These are phyloP conservation scores for Rhynchosporium secalis DNA, from an alignment of 2,329 filamentous ascomycete species.

Conservation along the genomic window DNA sequence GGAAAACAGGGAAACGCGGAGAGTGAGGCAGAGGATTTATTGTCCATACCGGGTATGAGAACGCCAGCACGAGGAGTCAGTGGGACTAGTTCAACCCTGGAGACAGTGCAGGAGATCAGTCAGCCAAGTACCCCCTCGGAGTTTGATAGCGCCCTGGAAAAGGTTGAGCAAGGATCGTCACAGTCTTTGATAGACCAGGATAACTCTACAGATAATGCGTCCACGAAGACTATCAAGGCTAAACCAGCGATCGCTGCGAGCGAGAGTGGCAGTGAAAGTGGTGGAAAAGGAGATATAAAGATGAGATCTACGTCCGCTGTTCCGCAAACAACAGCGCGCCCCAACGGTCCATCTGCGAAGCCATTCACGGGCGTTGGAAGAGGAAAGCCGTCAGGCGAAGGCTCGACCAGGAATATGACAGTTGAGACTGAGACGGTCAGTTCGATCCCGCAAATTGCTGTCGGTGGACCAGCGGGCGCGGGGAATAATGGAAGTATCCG, in stretches of 20 bases:
- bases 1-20: conserved; percentile 27
- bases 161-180: conserved; percentile 46
- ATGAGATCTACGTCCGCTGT: conserved; percentile 41
- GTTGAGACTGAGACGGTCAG: conserved; percentile 96
- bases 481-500: conserved; percentile 72
- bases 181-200: conserved; percentile 46
- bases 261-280: conserved; percentile 69
- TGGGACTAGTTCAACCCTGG: conserved; percentile 64
- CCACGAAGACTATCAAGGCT: conserved; percentile 45
- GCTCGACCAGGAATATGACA: conserved; percentile 87
- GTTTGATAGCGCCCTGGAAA: conserved; percentile 51
- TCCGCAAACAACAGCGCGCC: conserved; percentile 47
- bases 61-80: conserved; percentile 61
- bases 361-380: conserved; percentile 68
- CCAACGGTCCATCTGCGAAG: conserved; percentile 58
- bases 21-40: conserved; percentile 36
- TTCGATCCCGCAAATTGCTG: conserved; percentile 80
- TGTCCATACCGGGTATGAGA: conserved; percentile 48
- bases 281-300: conserved; percentile 51
- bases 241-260: conserved; percentile 47
- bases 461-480: conserved; percentile 65
- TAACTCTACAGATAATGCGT: conserved; percentile 35
- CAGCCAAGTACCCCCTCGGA: conserved; percentile 67
- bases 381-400: conserved; percentile 66
- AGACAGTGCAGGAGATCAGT: conserved; percentile 91